Base-by-base conservation (phyloP, 768 basidiomycete species). In the Hygrocybe punicea region DNA sequence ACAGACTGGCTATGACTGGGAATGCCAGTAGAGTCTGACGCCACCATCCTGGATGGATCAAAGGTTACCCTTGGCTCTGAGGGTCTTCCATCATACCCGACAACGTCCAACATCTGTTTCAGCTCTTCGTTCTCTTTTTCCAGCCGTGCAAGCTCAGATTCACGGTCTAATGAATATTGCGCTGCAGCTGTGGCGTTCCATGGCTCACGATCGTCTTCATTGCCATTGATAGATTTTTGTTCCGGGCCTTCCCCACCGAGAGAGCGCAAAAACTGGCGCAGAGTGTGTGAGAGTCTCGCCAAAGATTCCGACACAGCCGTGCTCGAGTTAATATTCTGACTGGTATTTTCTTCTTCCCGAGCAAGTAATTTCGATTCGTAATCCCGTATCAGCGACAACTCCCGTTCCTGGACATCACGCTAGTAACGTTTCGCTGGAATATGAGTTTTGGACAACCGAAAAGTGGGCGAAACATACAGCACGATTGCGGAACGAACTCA, bases 321-420 rank as follows among this genome's bases (percentile, higher is more conserved):
- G 62, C 81, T 83, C n/a, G 80, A 73, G 6, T 76, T 75, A 0
- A 93, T 81, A 23, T 84, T 79, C 46, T 78, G 73, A 3, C 76
- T 71, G 4, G 87, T 78, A 47, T 81, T 81, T 62, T 84, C 84
- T 29, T 89, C 87, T 64, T 93, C 90, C 48, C 82, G 80, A 47
- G 80, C 81, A 42, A 92, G 76, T n/a, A 99, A 77, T 60, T 89
- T 83, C 19, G 85, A 81, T 69, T 98, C 95, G 71, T 95, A 97
- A 62, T 97, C 93, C 2, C 91, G 86, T 55, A 94, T 87, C 39
- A 97, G 74, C 0, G 91, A 82, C 9, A 98, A 81, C 68, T 98
- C 94, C 64, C 89, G 89, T 70, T 92, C 88, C 72, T 98, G 95
- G 0, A 95, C 87, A 57, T 94, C 89, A 76, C 91, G 85, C 94